A percentile compares a stretch with the other conserved stretches of the same genome.
These are phyloP conservation scores for Malus hybrid DNA, from an alignment of 331 rosid genomes.

Conservation along the genomic window DNA sequence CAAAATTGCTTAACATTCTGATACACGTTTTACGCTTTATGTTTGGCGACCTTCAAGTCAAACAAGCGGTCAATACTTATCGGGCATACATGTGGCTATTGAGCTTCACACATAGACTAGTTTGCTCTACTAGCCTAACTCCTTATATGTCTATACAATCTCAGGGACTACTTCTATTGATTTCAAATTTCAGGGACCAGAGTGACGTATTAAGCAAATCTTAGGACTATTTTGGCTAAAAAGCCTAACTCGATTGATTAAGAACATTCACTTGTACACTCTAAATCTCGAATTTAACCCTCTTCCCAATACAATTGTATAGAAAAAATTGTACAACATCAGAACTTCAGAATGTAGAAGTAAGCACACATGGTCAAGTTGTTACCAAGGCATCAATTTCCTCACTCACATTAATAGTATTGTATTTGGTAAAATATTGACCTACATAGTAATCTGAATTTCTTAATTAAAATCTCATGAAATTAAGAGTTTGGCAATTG, in stretches of 20 bases:
- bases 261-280: not conserved
- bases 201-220: too few species aligned
- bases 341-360: too few species aligned
- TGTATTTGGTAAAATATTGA: not conserved
- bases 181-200: too few species aligned
- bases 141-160: too few species aligned
- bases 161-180: too few species aligned
- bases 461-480: not conserved
- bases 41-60: not conserved
- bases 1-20: too few species aligned
- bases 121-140: not conserved
- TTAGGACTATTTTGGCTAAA: too few species aligned
- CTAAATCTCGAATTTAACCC: not conserved
- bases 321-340: not conserved
- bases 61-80: not conserved
- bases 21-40: not conserved
- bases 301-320: not conserved
- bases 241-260: too few species aligned
- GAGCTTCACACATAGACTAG: too few species aligned
- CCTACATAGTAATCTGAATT: not conserved
- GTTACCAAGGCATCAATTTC: not conserved
- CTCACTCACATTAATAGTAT: not conserved
- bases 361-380: not conserved
- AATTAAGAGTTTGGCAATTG: not conserved
- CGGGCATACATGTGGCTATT: rapidly evolving